Base-by-base conservation (phyloP, 257 asterid genomes). In the Knoxia roxburghii region DNA sequence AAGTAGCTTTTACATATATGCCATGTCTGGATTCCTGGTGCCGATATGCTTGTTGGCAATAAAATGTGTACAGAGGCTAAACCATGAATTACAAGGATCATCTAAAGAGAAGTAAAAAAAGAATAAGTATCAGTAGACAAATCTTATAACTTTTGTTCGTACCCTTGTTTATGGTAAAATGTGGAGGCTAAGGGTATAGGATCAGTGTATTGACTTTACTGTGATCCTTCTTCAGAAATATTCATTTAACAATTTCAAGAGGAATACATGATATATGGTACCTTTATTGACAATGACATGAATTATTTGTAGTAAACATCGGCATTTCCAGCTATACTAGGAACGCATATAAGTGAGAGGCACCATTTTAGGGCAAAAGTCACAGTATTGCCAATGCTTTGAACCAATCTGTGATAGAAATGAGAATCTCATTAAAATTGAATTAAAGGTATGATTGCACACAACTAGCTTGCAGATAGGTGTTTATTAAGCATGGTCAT, bases 301-400 rank as follows among this genome's bases (percentile, higher is more conserved):
- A 94, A 82, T 77, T 94, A 98, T 58, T 94, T 94, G 88, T 94
- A 94, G 83, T 87, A 86, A 23, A 94, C 98, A 76, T 94, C 99
- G 7, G 98, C 95, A 46, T 93, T 90, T 80, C 96, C 96, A 78
- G 96, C 86, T 65, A 83, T 87, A 72, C 98, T 95, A 75, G 99
- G 99, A 73, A 94, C 86, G 72, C 99, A 94, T 50, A 94, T 89
- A 64, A 94, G 83, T 37, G 99, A n/a, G 99, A 61, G 99, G 93
- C 76, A 89, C 95, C 53, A 73, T 82, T 85, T 87, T 94, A 1
- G 99, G 96, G 65, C 99, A 98, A 81, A 90, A 94, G 80, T 94
- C 99, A 76, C 90, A 94, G 79, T 94, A 94, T 71, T 95, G 81
- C 99, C 99, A 94, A 73, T 90, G 96, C 85, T 85, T 94, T 72